A percentile compares a stretch with the other conserved stretches of the same genome.
phyloP scores from a whole-genome alignment of 768 basidiomycete genomes.

The Leucosporidium scottii region DNA sequence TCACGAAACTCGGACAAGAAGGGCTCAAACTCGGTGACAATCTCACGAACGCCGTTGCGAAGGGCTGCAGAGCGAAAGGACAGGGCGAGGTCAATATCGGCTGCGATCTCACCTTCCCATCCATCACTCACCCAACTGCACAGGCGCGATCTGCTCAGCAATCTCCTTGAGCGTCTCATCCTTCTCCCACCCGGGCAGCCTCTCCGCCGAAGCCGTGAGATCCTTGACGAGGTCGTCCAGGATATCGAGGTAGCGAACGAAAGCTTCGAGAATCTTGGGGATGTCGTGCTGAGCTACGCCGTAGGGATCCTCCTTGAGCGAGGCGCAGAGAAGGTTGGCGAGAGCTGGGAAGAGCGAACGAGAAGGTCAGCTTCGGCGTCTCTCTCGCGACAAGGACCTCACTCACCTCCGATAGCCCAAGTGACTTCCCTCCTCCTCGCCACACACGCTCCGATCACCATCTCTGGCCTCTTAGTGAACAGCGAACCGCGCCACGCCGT shows the following conservation, averaged over 20 bases:
- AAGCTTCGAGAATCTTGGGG: constrained; percentile 68
- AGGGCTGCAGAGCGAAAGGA: constrained; percentile 4
- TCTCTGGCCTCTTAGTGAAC: constrained; percentile 14
- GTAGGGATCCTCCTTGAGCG: constrained; percentile 69
- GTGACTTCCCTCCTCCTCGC: constrained; percentile 4
- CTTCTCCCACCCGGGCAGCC: background rate
- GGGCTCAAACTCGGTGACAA: constrained; percentile 24
- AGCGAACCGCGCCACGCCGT: background rate
- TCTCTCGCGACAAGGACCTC: background rate
- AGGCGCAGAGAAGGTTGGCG: constrained; percentile 60
- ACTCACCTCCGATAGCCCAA: constrained; percentile 31
- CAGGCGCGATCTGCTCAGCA: constrained; percentile 14
- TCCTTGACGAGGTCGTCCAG: constrained; percentile 61
- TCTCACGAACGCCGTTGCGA: constrained; percentile 17
- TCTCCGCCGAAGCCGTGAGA: constrained; percentile 42
- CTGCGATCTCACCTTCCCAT: too few species aligned
- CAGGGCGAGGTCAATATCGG: background rate
- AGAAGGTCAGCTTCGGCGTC: background rate
- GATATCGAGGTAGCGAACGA: constrained; percentile 59
- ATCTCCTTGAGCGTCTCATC: constrained; percentile 8
- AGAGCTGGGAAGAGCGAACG: constrained; percentile 50
- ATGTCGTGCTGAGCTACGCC: constrained; percentile 81
- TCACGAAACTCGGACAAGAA: constrained; percentile 23
- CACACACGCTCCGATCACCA: constrained; percentile 5
- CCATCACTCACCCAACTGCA: constrained; percentile 10